Base-by-base conservation (phyloP, 225 moss, liverwort and hornwort genomes). In the Antitrichia curtipendula region DNA sequence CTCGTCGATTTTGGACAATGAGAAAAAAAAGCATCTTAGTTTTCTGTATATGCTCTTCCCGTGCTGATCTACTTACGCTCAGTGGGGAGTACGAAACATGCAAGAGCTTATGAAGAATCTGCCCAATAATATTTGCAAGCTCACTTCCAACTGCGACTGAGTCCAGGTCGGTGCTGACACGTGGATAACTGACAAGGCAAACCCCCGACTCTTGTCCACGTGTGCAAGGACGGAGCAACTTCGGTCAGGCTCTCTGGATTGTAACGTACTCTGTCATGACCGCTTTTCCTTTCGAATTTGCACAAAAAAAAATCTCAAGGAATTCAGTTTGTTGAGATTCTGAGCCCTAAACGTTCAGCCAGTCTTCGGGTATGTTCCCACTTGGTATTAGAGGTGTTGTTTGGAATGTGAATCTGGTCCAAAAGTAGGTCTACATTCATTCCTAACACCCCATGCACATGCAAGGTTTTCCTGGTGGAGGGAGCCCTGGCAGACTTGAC, bases 161-260 rank as follows among this genome's bases (percentile, higher is more conserved):
- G 91, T 89, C 87, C 82, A 89, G 82, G 91, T 89, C 72, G 85
- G 89, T 89, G 89, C 85, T 87, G 78, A 65, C 41, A 71, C 41
- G 82, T 86, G 82, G 85, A 82, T 43, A 58, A 52, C 64, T 78
- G 85, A 87, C 87, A 85, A 87, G 82, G 77, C 91, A 87, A 58
- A 69, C 60, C 10, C 32, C 16, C 65, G 58, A n/a, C 41, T 21
- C 64, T 61, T 73, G 77, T 70, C 89, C 78, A 89, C 72, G 71
- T 71, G 85, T 87, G 65, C 72, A 65, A 85, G 85, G 87, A 85
- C 86, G 66, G 72, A 82, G 47, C 68, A 47, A 60, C 61, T 86
- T 61, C 62, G 70, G 61, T 68, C 73, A 78, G 71, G 27, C 36
- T 49, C 58, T 78, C 73, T 82, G 34, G 34, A 57, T 43, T 45